These are phyloP conservation scores for Aspergillus sp. DNA, from an alignment of 2,329 filamentous ascomycete species.

Conservation along the genomic window DNA sequence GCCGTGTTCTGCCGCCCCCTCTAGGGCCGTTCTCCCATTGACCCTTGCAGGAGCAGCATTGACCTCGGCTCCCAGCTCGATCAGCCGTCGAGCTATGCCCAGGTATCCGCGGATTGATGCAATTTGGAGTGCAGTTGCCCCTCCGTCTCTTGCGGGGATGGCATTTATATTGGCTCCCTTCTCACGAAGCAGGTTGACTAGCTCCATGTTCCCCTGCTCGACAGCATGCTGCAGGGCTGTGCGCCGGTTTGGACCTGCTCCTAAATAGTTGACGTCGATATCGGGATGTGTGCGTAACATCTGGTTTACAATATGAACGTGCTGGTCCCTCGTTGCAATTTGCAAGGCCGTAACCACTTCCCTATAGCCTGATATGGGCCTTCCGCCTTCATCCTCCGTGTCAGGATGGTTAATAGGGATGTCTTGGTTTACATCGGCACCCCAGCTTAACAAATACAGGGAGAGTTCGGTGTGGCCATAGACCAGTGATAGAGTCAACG, in stretches of 20 bases:
- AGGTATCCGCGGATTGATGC: conserved; percentile 26
- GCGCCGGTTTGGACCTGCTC: neutral
- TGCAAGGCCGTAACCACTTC: too few relatives aligned
- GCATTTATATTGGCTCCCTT: conserved; percentile 15
- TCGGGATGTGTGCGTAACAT: too few relatives aligned
- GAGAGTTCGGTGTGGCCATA: too few relatives aligned
- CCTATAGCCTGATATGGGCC: too few relatives aligned
- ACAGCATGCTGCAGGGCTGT: conserved; percentile 19
- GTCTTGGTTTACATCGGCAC: too few relatives aligned
- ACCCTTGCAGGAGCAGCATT: conserved; percentile 17
- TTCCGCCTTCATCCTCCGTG: too few relatives aligned
- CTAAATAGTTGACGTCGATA: conserved; percentile 10
- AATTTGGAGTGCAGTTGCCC: conserved; percentile 29
- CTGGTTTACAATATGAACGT: too few relatives aligned
- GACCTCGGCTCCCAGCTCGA: conserved; percentile 22
- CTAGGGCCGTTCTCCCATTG: conserved; percentile 27
- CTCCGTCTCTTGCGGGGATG: neutral
- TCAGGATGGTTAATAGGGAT: too few relatives aligned
- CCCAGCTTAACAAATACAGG: too few relatives aligned
- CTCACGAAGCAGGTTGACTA: conserved; percentile 15
- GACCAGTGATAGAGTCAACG: too few relatives aligned
- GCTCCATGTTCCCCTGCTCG: conserved; percentile 16
- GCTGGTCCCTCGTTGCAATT: too few relatives aligned
- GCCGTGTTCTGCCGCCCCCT: conserved; percentile 30
- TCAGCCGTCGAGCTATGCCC: conserved; percentile 19